Evolutionary conservation across 2,329 filamentous ascomycete genomes (phyloP).

Genomic region (Exophiala mesophila): DNA sequence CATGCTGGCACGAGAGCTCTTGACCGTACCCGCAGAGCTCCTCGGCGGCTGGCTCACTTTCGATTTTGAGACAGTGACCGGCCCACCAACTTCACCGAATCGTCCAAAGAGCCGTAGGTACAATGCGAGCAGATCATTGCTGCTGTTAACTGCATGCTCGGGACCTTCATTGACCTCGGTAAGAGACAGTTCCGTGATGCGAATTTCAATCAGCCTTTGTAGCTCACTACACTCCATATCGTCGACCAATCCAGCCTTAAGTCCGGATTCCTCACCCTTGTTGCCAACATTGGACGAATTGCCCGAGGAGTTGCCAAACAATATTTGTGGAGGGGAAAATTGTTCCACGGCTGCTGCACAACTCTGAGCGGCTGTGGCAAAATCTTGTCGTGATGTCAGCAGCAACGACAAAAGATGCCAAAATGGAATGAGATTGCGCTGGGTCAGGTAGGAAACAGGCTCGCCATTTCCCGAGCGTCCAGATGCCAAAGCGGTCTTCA

Average conservation of each 20-base stretch:
- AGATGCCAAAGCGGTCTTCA: slow-evolving; percentile 67
- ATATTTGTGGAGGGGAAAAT: slow-evolving; percentile 65
- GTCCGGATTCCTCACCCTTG: slow-evolving; percentile 22
- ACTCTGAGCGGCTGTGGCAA: slow-evolving; percentile 69
- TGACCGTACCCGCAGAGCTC: slow-evolving; percentile 65
- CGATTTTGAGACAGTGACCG: slow-evolving; percentile 34
- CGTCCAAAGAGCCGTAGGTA: slow-evolving; percentile 77
- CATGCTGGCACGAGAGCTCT: slow-evolving; percentile 68
- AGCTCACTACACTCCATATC: slow-evolving; percentile 81
- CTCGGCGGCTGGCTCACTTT: slow-evolving; percentile 55
- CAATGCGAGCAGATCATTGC: slow-evolving; percentile 74
- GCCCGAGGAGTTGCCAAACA: slow-evolving; percentile 57
- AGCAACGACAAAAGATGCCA: slow-evolving; percentile 90
- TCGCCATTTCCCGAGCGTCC: slow-evolving; percentile 38
- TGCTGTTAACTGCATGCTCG: slow-evolving; percentile 79
- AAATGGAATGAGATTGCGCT: slow-evolving; percentile 62
- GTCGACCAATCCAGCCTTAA: slow-evolving; percentile 56
- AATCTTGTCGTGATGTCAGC: slow-evolving; percentile 81
- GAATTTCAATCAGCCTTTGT: slow-evolving; percentile 82
- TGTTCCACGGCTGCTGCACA: slow-evolving; percentile 91
- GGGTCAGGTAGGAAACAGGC: slow-evolving; percentile 16
- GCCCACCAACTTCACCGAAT: slow-evolving; percentile 39
- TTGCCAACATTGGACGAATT: slow-evolving; percentile 1
- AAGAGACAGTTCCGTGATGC: slow-evolving; percentile 87
- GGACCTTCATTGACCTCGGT: slow-evolving; percentile 79